Evolutionary conservation across 495 filamentous ascomycete genomes (phyloP).

Genomic region (Choiromyces venosus): DNA sequence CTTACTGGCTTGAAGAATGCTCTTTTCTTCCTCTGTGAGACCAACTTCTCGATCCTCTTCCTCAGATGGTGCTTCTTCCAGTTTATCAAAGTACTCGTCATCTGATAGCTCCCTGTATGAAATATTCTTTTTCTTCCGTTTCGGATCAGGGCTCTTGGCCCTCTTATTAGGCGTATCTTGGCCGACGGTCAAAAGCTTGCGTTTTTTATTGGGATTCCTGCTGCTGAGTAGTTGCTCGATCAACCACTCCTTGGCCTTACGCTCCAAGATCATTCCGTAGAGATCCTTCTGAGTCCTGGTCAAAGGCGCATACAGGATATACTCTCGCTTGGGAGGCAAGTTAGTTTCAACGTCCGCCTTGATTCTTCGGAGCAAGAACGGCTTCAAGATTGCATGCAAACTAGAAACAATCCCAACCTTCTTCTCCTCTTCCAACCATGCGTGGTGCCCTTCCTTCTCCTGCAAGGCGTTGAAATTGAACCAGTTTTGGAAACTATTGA

Average conservation of each 20-base stretch:
- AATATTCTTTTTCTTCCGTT: constrained; percentile 21
- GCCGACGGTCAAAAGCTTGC: constrained; percentile 23
- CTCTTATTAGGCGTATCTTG: constrained; percentile 21
- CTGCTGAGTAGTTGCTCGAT: constrained; percentile 46
- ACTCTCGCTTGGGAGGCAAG: constrained; percentile 93
- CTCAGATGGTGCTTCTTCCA: constrained; percentile 36
- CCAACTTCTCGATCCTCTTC: constrained; percentile 55
- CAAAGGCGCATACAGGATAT: constrained; percentile 86
- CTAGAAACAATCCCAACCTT: constrained; percentile 80
- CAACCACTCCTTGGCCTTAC: constrained; percentile 70
- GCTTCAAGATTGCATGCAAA: constrained; percentile 87
- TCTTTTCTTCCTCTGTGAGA: constrained; percentile 58
- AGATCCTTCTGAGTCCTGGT: constrained; percentile 82
- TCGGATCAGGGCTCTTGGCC: constrained; percentile 15
- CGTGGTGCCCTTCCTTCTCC: constrained; percentile 58
- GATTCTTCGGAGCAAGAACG: constrained; percentile 77
- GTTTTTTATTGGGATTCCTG: constrained; percentile 45
- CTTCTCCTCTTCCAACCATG: constrained; percentile 68
- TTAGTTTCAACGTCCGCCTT: constrained; percentile 88
- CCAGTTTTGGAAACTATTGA: constrained; percentile 85
- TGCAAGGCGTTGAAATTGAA: constrained; percentile 91
- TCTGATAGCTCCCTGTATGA: constrained; percentile 53
- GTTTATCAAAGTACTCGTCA: constrained; percentile 44
- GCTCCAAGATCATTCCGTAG: constrained; percentile 78
- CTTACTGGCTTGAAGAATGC: constrained; percentile 71